Evolutionary conservation across 1,284 basidiomycete species (phyloP), one percentile per base, ranked within the genome.

Genomic region (Heterobasidion annosum): DNA sequence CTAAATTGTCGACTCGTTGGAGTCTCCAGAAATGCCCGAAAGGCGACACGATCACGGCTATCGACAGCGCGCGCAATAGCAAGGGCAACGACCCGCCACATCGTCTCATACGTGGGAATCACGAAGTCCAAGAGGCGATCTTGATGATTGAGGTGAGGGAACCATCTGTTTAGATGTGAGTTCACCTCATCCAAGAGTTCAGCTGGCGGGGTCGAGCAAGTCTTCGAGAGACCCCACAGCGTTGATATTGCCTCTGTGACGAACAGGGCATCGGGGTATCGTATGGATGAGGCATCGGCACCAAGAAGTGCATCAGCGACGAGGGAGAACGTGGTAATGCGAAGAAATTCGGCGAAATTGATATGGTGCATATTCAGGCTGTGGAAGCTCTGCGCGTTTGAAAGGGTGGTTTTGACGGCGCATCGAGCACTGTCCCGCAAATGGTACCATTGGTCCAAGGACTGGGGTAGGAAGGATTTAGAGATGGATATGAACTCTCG

Each of bases 81-180:
- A 1, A 70, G 68, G 1, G 81, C 81, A 49, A 81, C 68, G n/a
- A 82, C 73, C 15, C 79, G 72, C 82, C 82, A 83, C 48, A 82
- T 66, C 0, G 77, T 78, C 61, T 84, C 82, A 69, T 78, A 84
- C 1, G 76, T 67, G 0, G 81, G 81, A 43, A 83, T 72, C 52
- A 84, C 68, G 55, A 72, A 72, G 48, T 82, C 71, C 18, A 83
- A 61, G 0, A 78, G 74, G 50, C 73, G 69, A 1, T 64, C 59
- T 12, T 40, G 12, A 40, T 40, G 37, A 10, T n/a, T n/a, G 0
- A 57, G 53, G 42, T 69, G 64, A 0, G 73, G 70, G 18, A 82
- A 57, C 58, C 80, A 72, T 1, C 55, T 59, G 2, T 67, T 49
- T 12, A 80, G 65, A 43, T 62, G 62, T 1, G n/a, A 7, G 40